phyloP scores from a whole-genome alignment of 768 basidiomycete species.

The Cytidiella melzeri region DNA sequence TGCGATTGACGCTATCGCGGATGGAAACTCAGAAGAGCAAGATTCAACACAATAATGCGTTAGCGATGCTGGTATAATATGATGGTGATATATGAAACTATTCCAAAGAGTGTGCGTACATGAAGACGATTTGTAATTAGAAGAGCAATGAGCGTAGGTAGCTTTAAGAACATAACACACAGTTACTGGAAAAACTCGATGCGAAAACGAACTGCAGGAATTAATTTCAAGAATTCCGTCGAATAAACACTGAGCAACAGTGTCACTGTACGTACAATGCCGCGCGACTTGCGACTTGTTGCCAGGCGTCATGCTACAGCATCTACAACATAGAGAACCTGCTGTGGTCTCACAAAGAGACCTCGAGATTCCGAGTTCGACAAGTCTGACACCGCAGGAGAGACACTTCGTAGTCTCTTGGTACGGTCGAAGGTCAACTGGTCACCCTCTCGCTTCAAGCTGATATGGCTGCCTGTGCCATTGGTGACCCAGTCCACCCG shows the following conservation, averaged over 20 bases:
- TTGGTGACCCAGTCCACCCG: slow-evolving; percentile 26
- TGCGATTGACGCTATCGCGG: no score
- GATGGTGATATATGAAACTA: neutral
- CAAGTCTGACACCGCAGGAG: slow-evolving; percentile 57
- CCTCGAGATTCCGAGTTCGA: slow-evolving; percentile 61
- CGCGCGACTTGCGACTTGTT: neutral
- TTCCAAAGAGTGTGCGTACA: neutral
- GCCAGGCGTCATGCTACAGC: slow-evolving; percentile 57
- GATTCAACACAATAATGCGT: neutral
- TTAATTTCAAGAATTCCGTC: no score
- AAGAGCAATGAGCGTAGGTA: slow-evolving; percentile 12
- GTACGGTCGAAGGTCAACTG: slow-evolving; percentile 37
- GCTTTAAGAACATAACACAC: no score
- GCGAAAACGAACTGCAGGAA: no score
- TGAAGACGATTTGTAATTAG: neutral
- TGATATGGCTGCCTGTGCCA: slow-evolving; percentile 29
- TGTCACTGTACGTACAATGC: neutral
- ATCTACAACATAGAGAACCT: slow-evolving; percentile 83
- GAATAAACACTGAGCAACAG: no score
- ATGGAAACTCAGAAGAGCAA: neutral
- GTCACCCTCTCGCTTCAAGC: slow-evolving; percentile 54
- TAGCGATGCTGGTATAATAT: neutral
- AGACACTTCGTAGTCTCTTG: slow-evolving; percentile 62
- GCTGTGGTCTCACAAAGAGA: slow-evolving; percentile 78
- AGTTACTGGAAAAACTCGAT: no score